Base-by-base conservation (phyloP, 805 yeast species). In the Metschnikowia lachancei region DNA sequence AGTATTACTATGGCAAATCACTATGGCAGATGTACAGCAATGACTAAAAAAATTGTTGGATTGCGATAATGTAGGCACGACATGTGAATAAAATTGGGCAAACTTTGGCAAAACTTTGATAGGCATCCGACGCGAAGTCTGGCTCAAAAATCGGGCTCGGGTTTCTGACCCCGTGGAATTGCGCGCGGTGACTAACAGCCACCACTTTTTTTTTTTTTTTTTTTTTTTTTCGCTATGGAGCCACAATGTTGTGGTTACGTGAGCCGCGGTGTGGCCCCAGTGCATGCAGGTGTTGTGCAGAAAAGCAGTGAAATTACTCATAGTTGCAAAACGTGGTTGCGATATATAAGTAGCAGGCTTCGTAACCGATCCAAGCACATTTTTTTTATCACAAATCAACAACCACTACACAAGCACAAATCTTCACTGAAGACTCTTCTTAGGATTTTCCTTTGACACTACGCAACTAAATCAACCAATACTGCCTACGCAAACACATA, bases 311-410 rank as follows among this genome's bases (percentile, higher is more conserved):
- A 30, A 39, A 45, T 45, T 45, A 40, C 49, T 45, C 49, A 45
- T 30, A 45, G 49, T 19, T 45, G 49, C 49, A 45, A 45, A 45
- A 45, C 45, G 49, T 39, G 49, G 41, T 22, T 39, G 44, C 45
- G 44, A 18, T 34, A 44, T 44, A 44, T 37, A 44, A 22, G 33
- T 22, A 35, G 36, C 39, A 17, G 39, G 45, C 35, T 30, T 34
- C 39, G 45, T 14, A 32, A 12, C 19, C 35, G 28, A 35, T 28
- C 24, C 17, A 19, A 7, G 14, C 16, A n/a, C 18, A 17, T 30
- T 19, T 20, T 19, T 5, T 6, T 9, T 41, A 16, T n/a, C n/a
- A n/a, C n/a, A n/a, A n/a, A n/a, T n/a, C n/a, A n/a, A n/a, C n/a
- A n/a, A 22, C 33, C 31, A 5, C 32, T 14, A 33, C 38, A 33